A percentile compares a stretch with the other conserved stretches of the same genome.
These are phyloP conservation scores for Pichia exigua DNA, from an alignment of 805 yeast species.

Conservation along the genomic window DNA sequence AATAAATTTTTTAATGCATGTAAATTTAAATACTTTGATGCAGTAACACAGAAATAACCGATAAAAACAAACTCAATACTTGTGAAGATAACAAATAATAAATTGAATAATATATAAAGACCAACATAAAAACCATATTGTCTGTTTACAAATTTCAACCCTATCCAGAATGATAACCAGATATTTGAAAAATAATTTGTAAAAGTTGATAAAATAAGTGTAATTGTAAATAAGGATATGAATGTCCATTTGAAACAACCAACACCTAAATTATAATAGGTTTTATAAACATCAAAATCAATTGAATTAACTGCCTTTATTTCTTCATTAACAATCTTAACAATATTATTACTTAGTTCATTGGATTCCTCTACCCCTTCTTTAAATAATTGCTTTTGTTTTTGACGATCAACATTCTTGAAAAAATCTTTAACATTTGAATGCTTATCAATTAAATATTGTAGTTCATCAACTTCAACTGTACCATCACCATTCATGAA, in stretches of 20 bases:
- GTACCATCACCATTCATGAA: conserved; percentile 61
- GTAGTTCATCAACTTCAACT: conserved; percentile 52
- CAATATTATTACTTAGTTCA: conserved; percentile 16
- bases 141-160: conserved; percentile 38
- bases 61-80: conserved; percentile 36
- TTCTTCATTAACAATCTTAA: conserved; percentile 39
- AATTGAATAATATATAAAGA: conserved; percentile 53
- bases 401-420: conserved; percentile 29
- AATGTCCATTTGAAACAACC: conserved; percentile 34
- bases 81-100: conserved; percentile 40
- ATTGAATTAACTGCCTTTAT: conserved; percentile 53
- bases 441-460: conserved; percentile 38
- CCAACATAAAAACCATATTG: conserved; percentile 63
- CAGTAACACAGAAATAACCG: conserved; percentile 42
- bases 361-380: conserved; percentile 15
- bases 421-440: conserved; percentile 29
- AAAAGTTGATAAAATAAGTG: conserved; percentile 36
- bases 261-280: conserved; percentile 48
- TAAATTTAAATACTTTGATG: conserved; percentile 54
- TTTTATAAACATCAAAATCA: conserved; percentile 38
- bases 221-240: conserved; percentile 22
- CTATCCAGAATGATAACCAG: conserved; percentile 83
- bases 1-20: conserved; percentile 41
- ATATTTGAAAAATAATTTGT: conserved; percentile 54
- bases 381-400: conserved; percentile 1